Percentiles rank a stretch among this genome's conserved stretches.
These are phyloP conservation scores for Gomphus bonarii DNA, from an alignment of 1,284 basidiomycete genomes.

Conservation along the genomic window DNA sequence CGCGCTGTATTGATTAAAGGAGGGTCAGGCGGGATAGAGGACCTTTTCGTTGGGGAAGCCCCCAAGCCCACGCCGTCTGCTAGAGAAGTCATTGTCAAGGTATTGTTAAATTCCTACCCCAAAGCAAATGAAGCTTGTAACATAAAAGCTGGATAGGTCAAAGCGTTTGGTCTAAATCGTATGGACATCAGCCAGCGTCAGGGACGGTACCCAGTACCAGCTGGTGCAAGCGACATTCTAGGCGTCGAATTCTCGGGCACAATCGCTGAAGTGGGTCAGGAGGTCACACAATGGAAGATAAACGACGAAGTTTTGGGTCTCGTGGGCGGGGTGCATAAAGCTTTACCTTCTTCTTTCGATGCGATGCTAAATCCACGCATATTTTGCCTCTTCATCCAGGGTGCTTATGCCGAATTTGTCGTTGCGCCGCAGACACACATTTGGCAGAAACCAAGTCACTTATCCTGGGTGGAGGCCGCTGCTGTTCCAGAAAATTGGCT, in stretches of 20 bases:
- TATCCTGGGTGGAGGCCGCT: slow-evolving; percentile 80
- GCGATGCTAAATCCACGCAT: background rate
- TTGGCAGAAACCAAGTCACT: slow-evolving; percentile 62
- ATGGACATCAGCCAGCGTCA: slow-evolving; percentile 79
- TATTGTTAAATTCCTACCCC: slow-evolving; percentile 20
- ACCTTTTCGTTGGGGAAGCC: slow-evolving; percentile 70
- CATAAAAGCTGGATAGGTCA: slow-evolving; percentile 33
- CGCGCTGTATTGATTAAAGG: slow-evolving; percentile 77
- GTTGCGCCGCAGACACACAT: slow-evolving; percentile 58
- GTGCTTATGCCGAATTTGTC: slow-evolving; percentile 90
- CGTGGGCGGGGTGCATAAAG: slow-evolving; percentile 43
- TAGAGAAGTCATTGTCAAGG: slow-evolving; percentile 72
- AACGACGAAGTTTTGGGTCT: slow-evolving; percentile 88
- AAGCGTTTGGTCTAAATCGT: slow-evolving; percentile 79
- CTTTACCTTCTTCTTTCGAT: background rate
- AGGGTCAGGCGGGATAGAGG: slow-evolving; percentile 67
- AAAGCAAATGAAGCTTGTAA: background rate
- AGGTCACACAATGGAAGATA: slow-evolving; percentile 47
- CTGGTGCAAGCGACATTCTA: slow-evolving; percentile 67
- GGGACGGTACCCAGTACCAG: slow-evolving; percentile 72
- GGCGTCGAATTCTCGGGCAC: slow-evolving; percentile 88
- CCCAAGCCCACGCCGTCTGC: slow-evolving; percentile 46
- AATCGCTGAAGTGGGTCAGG: slow-evolving; percentile 50
- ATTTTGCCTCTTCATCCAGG: slow-evolving; percentile 33
- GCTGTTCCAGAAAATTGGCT: slow-evolving; percentile 81